Evolutionary conservation across 495 filamentous ascomycete genomes (phyloP).

Genomic region (Pyrenopolyporus hunteri): DNA sequence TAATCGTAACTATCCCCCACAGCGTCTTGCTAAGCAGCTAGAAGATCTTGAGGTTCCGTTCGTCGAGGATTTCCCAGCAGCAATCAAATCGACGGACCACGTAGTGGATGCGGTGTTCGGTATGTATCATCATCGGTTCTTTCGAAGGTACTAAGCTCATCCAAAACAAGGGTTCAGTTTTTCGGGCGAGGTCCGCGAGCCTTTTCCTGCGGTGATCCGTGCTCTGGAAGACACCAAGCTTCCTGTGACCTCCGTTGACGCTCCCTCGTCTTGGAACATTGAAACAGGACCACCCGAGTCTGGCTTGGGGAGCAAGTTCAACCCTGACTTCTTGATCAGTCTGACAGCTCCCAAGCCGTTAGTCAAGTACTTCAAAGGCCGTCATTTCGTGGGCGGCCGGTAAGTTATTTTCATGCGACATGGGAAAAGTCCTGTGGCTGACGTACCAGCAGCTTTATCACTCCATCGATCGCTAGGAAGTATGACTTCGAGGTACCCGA

Average conservation of each 20-base stretch:
- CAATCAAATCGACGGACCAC: slow-evolving; percentile 72
- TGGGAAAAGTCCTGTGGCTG: slow-evolving; percentile 16
- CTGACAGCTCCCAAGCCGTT: slow-evolving; percentile 96
- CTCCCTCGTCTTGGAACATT: slow-evolving; percentile 93
- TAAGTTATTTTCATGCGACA: slow-evolving; percentile 43
- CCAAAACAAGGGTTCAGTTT: slow-evolving; percentile 78
- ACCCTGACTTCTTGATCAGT: slow-evolving; percentile 79
- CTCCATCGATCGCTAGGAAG: slow-evolving; percentile 78
- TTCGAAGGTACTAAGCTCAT: slow-evolving; percentile 24
- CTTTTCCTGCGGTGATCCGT: slow-evolving; percentile 80
- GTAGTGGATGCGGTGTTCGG: slow-evolving; percentile 95
- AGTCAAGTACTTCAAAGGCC: slow-evolving; percentile 78
- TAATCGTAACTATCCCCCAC: slow-evolving; percentile 6
- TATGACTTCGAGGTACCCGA: slow-evolving; percentile 82
- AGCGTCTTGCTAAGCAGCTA: slow-evolving; percentile 85
- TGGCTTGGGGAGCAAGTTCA: slow-evolving; percentile 80
- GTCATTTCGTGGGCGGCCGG: slow-evolving; percentile 88
- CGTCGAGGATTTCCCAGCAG: slow-evolving; percentile 74
- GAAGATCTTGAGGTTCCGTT: slow-evolving; percentile 83
- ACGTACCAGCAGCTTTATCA: slow-evolving; percentile 69
- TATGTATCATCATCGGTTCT: slow-evolving; percentile 42
- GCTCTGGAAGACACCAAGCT: slow-evolving; percentile 73
- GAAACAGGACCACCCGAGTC: slow-evolving; percentile 78
- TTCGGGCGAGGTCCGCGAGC: slow-evolving; percentile 87
- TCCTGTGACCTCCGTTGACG: slow-evolving; percentile 87